Evolutionary conservation across 352 stramenopile species (phyloP), one percentile per base, ranked within the genome.

Genomic region (Peronospora belbahrii): DNA sequence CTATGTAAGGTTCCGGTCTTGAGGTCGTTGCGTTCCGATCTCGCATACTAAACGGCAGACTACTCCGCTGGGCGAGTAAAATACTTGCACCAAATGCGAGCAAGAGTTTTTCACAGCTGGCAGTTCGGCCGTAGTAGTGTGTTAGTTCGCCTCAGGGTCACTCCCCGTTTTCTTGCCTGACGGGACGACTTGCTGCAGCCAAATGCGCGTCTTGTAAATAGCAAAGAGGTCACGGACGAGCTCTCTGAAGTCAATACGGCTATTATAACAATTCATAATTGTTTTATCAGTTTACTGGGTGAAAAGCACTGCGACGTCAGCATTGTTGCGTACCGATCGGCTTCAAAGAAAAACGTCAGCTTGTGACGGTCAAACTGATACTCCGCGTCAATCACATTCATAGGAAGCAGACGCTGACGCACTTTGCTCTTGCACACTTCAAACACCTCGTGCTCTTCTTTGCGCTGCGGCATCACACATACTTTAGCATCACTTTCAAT

Each of bases 331-430:
- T 65, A 92, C 81, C 94, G 82, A 53, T 98, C 91, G 10, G 94
- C 94, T 69, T 98, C 89, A 49, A 98, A 98, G 71, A 98, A 98
- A 75, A 98, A 98, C 0, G 94, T 98, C 6, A 98, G 73, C 67
- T 98, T 98, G 77, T 98, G 91, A 44, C 95, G 87, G 66, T 98
- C 95, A 61, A 97, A 98, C 63, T 98, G 95, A 75, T 98, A 98
- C 61, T 98, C 95, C 18, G 95, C 94, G 57, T 98, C 95, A 40
- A 98, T 95, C 42, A 98, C 89, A 53, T 96, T 88, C 94, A 98
- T 98, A n/a, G 87, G 86, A 8, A 98, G 63, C 27, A 88, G 66
- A 38, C 95, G 76, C 62, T 98, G 94, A 40, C 80, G 85, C 19
- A 97, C 92, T 80, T 98, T 98, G 31, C 74, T 89, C 47, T 95